Evolutionary conservation across 2,329 filamentous ascomycete genomes (phyloP).

Genomic region (Pseudomassariella vexata): DNA sequence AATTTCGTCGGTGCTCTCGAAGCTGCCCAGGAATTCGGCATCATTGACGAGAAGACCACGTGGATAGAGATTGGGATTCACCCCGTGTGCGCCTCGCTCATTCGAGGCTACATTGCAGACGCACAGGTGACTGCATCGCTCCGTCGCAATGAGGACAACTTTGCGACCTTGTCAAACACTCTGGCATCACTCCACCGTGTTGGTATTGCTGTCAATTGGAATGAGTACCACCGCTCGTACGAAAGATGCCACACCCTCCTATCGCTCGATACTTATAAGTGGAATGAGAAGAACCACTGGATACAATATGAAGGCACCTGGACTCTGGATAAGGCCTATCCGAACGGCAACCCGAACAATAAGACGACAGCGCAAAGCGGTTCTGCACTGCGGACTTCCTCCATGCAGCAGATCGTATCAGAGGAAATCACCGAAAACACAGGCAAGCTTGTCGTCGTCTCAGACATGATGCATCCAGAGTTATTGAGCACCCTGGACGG

Average conservation of each 20-base stretch:
- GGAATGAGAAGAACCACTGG: constrained; percentile 62
- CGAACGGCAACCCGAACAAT: background rate
- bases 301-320: constrained; percentile 47
- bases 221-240: constrained; percentile 54
- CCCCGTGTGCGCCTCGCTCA: constrained; percentile 56
- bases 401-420: constrained; percentile 28
- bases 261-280: constrained; percentile 54
- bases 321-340: constrained; percentile 23
- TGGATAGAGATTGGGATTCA: constrained; percentile 68
- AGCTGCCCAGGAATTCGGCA: constrained; percentile 37
- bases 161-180: constrained; percentile 46
- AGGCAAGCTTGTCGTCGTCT: constrained; percentile 24
- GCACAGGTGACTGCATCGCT: constrained; percentile 44
- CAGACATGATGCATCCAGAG: constrained; percentile 30
- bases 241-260: constrained; percentile 47
- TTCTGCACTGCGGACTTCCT: constrained; percentile 20
- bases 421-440: constrained; percentile 19
- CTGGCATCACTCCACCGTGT: constrained; percentile 49
- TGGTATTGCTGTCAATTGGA: constrained; percentile 62
- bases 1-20: constrained; percentile 56
- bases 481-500: constrained; percentile 29
- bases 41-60: constrained; percentile 49
- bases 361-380: constrained; percentile 7
- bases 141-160: constrained; percentile 47
- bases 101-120: constrained; percentile 40